phyloP scores from a whole-genome alignment of 306 rosid species.

The Dryas alaskensis region DNA sequence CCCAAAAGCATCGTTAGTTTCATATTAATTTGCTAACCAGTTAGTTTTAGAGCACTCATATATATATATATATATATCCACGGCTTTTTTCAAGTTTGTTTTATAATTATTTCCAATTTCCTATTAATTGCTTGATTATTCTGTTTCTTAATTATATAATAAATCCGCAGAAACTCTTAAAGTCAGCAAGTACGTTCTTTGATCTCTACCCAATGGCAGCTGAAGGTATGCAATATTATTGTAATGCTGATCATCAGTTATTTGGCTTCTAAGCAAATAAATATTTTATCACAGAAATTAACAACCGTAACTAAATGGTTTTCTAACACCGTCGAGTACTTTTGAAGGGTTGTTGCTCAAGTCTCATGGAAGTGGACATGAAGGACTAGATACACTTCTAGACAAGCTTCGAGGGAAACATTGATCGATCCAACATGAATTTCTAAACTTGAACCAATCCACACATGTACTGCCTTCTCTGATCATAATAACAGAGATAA shows the following conservation, averaged over 20 bases:
- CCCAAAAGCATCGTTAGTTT: no score
- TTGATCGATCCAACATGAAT: no score
- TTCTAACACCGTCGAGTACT: no score
- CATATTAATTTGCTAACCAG: no score
- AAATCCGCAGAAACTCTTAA: constrained; percentile 43
- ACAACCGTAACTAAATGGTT: not conserved
- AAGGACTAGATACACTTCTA: constrained; percentile 11
- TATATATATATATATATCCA: no score
- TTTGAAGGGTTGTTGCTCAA: constrained; percentile 19
- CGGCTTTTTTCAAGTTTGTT: no score
- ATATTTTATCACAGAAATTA: no score
- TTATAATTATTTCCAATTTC: not conserved
- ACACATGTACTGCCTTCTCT: not conserved
- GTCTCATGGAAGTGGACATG: constrained; percentile 2
- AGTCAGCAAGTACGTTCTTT: constrained; percentile 27
- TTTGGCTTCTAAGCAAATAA: no score
- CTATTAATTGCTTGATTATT: not conserved
- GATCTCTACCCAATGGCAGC: constrained; percentile 52
- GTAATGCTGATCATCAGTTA: no score
- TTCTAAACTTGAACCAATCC: no score
- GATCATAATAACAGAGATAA: no score
- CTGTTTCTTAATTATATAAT: not conserved
- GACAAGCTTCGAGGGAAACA: constrained; percentile 6
- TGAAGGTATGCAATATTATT: constrained; percentile 28
- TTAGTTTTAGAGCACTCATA: no score